Evolutionary conservation across 306 rosid species (phyloP).

Genomic region (Malus asiatica): DNA sequence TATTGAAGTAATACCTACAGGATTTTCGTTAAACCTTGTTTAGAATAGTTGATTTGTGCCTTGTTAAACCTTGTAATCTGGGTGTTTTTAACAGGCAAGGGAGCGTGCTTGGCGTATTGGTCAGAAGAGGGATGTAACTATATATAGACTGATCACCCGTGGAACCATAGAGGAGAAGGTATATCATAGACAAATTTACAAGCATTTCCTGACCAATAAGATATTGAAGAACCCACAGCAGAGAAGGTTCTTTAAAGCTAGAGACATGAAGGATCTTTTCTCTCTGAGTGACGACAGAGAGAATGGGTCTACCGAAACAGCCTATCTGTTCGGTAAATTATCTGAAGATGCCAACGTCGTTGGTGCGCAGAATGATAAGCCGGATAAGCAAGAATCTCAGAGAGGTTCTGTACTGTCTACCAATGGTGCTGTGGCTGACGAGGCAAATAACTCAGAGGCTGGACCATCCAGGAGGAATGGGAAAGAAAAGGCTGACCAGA

Average conservation of each 20-base stretch:
- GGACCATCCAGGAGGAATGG: conserved; percentile 39
- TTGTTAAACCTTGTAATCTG: conserved; percentile 9
- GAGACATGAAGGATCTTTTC: conserved; percentile 98
- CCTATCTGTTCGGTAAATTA: conserved; percentile 67
- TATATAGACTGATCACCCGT: conserved; percentile 86
- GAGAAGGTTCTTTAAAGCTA: conserved; percentile 91
- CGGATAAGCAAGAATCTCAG: conserved; percentile 24
- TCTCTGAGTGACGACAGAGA: conserved; percentile 63
- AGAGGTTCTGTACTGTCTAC: conserved; percentile 17
- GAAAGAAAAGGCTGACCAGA: conserved; percentile 52
- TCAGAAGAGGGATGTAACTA: conserved; percentile 88
- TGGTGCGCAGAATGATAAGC: conserved; percentile 45
- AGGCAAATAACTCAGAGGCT: conserved; percentile 24
- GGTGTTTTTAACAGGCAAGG: conserved; percentile 63
- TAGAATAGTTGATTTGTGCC: background rate
- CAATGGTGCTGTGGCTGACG: conserved; percentile 27
- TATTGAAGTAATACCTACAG: background rate
- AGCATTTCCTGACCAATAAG: conserved; percentile 92
- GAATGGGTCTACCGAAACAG: conserved; percentile 76
- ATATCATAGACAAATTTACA: conserved; percentile 95
- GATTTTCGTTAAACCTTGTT: background rate
- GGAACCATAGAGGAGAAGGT: conserved; percentile 98
- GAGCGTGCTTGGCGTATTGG: conserved; percentile 99
- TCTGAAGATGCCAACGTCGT: conserved; percentile 59
- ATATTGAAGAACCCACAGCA: conserved; percentile 94